Evolutionary conservation across 208 protist species (phyloP).

Genomic region (Herpetomonas tarakana): DNA sequence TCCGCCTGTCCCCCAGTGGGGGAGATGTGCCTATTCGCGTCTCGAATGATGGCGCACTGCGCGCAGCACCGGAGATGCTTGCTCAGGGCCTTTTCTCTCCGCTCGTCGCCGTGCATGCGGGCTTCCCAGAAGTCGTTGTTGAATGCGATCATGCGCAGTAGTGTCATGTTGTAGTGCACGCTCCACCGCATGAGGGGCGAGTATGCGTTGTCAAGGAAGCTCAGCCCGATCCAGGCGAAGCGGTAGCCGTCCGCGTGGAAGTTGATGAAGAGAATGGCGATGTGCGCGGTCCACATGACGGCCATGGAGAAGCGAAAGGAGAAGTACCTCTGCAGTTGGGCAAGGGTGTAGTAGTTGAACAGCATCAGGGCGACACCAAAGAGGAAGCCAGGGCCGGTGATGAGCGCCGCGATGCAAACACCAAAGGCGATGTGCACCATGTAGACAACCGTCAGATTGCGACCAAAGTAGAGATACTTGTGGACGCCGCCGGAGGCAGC

Average conservation of each 20-base stretch:
- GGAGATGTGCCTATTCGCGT: slow-evolving; percentile 9
- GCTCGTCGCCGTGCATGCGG: slow-evolving; percentile 7
- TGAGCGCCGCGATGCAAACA: slow-evolving; percentile 24
- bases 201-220: slow-evolving; percentile 23
- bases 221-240: slow-evolving; percentile 44
- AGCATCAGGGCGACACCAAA: slow-evolving; percentile 40
- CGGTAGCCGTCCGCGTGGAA: slow-evolving; percentile 27
- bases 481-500: background rate
- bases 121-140: slow-evolving; percentile 55
- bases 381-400: slow-evolving; percentile 39
- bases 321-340: slow-evolving; percentile 31
- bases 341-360: slow-evolving; percentile 44
- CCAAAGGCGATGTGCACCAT: slow-evolving; percentile 38
- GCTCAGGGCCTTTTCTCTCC: slow-evolving; percentile 3
- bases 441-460: slow-evolving; percentile 14
- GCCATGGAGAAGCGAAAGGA: slow-evolving; percentile 35
- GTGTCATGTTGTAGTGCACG: slow-evolving; percentile 67
- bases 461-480: background rate
- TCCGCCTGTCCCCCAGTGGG: slow-evolving; percentile 10
- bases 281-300: slow-evolving; percentile 46
- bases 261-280: slow-evolving; percentile 45
- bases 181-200: slow-evolving; percentile 42
- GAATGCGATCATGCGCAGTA: slow-evolving; percentile 79
- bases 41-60: slow-evolving; percentile 38
- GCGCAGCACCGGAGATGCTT: slow-evolving; percentile 40